A percentile compares a stretch with the other conserved stretches of the same genome.
Evolutionary conservation across 331 rosid genomes (phyloP).

Genomic region (Dryas integrifolia): DNA sequence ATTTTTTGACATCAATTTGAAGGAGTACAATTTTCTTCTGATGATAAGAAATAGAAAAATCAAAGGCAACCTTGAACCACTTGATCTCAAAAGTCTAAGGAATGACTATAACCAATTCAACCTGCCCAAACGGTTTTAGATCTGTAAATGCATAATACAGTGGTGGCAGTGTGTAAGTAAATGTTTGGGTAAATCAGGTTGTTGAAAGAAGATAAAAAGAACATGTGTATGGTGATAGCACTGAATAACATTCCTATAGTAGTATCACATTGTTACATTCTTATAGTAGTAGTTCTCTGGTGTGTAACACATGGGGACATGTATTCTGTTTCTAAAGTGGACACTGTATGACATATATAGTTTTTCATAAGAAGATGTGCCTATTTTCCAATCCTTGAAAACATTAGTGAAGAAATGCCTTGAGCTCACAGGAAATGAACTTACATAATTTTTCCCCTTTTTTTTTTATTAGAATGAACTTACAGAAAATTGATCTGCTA

Average conservation of each 20-base stretch:
- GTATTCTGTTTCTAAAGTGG: background rate
- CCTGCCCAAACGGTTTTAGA: too few species aligned
- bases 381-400: constrained; percentile 8
- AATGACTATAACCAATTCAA: too few species aligned
- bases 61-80: too few species aligned
- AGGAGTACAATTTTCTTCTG: too few species aligned
- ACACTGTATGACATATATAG: background rate
- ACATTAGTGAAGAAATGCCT: constrained; percentile 16
- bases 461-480: constrained; percentile 24
- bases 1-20: too few species aligned
- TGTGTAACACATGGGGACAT: background rate
- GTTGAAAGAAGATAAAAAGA: too few species aligned
- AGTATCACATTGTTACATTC: background rate
- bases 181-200: too few species aligned
- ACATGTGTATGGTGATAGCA: background rate
- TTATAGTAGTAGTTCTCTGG: background rate
- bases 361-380: background rate
- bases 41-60: too few species aligned
- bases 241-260: background rate
- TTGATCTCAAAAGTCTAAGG: too few species aligned
- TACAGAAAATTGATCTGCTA: constrained; percentile 93
- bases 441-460: constrained; percentile 35
- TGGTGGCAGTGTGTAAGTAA: too few species aligned
- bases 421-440: constrained; percentile 26
- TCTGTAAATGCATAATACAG: too few species aligned